Conservation (phyloP, 495 filamentous ascomycete genomes). For the Usnea hakonensis region DNA sequence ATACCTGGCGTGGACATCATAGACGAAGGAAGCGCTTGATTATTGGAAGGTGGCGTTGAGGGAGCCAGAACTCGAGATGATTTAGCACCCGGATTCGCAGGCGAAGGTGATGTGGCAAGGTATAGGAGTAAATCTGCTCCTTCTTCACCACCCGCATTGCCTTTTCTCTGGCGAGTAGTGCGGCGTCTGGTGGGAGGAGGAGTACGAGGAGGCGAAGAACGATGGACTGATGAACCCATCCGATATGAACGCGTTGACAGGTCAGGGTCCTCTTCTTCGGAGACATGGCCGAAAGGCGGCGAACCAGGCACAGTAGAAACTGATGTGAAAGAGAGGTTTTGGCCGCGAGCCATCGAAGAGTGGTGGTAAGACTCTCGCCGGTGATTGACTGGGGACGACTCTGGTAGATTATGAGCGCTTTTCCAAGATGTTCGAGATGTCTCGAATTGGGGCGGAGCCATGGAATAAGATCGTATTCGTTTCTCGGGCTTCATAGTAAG, state of each 20-base stretch:
- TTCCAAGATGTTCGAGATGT: constrained; percentile 61
- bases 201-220: constrained; percentile 73
- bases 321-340: constrained; percentile 63
- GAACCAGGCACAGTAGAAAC: constrained; percentile 59
- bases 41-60: constrained; percentile 79
- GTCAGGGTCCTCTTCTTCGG: constrained; percentile 74
- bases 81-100: constrained; percentile 47
- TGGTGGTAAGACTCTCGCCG: constrained; percentile 47
- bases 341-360: constrained; percentile 53
- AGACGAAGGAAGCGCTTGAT: constrained; percentile 69
- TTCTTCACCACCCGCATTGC: constrained; percentile 55
- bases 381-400: constrained; percentile 73
- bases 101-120: constrained; percentile 86
- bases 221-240: constrained; percentile 42
- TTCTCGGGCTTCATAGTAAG: constrained; percentile 48
- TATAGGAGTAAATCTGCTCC: constrained; percentile 88
- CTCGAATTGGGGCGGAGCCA: constrained; percentile 48
- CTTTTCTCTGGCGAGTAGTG: constrained; percentile 36
- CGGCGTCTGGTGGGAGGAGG: constrained; percentile 62
- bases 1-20: constrained; percentile 78
- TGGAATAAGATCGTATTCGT: constrained; percentile 63
- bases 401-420: constrained; percentile 59
- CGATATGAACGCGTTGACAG: constrained; percentile 71
- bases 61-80: constrained; percentile 53
- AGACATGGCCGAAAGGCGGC: constrained; percentile 53